Base-by-base conservation (phyloP, 2,329 filamentous ascomycete species). In the Xylaria sp. region DNA sequence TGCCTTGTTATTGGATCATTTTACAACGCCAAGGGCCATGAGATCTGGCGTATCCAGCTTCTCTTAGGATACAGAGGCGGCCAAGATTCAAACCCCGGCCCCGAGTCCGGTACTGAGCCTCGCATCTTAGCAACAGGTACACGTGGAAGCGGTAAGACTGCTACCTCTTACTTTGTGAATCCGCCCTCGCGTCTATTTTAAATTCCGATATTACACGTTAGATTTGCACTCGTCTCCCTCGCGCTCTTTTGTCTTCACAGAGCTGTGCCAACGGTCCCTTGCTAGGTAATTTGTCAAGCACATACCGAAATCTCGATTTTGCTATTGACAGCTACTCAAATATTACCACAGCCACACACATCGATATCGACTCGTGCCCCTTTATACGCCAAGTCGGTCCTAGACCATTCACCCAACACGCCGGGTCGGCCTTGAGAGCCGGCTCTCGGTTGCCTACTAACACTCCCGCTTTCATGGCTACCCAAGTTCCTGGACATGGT, bases 1-100 rank as follows among this genome's bases (percentile, higher is more conserved):
- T 82, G 77, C 76, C 74, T 84, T 47, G 73, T 82, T 21, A 73
- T 81, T 13, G 81, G 76, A 0, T 77, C 77, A 0, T 84, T 83
- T 54, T 82, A 80, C 70, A 80, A 84, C 72, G 55, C 64, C 1
- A 56, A 76, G 9, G 75, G 77, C 41, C 72, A 70, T 33, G 69
- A 76, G 3, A 60, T 84, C 38, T 84, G 81, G 80, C 81, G 80
- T 46, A 79, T 75, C 0, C 76, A 83, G 69, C 57, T 82, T 19
- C 79, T 83, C 27, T 59, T 78, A 23, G 74, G 72, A 7, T 72
- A 65, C 31, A 49, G 41, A 13, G 60, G 60, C 15, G 59, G 58
- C 37, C 38, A 54, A 35, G 25, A 54, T 17, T 38, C 38, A n/a
- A 49, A 23, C 9, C 40, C 58, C 15, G 35, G 52, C 15, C 23